A percentile compares a stretch with the other conserved stretches of the same genome.
Evolutionary conservation across 345 rosid genomes (phyloP).

Genomic region (Microcos paniculata): DNA sequence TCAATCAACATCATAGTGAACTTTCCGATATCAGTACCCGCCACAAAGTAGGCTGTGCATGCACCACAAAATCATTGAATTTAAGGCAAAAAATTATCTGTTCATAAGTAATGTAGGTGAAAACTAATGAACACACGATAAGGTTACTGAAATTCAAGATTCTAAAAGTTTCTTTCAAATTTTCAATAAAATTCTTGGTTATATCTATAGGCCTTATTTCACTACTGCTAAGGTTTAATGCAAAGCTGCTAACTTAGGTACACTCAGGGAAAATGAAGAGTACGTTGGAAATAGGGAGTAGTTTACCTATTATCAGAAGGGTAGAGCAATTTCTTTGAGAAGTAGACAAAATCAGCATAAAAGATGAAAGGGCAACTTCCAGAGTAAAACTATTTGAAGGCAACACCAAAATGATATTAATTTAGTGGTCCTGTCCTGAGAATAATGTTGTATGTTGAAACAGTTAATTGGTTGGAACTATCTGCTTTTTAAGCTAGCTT

Average conservation of each 20-base stretch:
- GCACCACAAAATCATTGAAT: not conserved
- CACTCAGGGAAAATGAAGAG: not conserved
- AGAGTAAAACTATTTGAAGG: not conserved
- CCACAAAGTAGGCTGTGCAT: constrained; percentile 35
- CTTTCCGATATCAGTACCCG: constrained; percentile 36
- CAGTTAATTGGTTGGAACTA: not conserved
- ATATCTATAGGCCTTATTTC: not conserved
- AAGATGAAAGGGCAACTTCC: not conserved
- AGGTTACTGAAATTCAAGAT: not conserved
- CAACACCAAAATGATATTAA: not conserved
- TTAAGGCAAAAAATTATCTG: not conserved
- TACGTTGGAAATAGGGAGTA: not conserved
- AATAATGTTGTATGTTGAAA: not conserved
- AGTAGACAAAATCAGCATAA: not conserved
- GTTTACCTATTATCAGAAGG: not conserved
- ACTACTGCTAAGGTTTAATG: not conserved
- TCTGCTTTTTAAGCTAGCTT: not conserved
- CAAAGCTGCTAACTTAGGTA: not conserved
- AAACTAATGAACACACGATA: not conserved
- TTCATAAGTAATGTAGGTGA: not conserved
- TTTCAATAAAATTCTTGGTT: not conserved
- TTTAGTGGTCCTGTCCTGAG: not conserved
- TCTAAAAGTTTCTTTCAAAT: not conserved
- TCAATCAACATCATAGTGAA: constrained; percentile 25
- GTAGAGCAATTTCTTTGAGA: not conserved